phyloP scores from a whole-genome alignment of 148 eudicot species.

The Rheum nobile region DNA sequence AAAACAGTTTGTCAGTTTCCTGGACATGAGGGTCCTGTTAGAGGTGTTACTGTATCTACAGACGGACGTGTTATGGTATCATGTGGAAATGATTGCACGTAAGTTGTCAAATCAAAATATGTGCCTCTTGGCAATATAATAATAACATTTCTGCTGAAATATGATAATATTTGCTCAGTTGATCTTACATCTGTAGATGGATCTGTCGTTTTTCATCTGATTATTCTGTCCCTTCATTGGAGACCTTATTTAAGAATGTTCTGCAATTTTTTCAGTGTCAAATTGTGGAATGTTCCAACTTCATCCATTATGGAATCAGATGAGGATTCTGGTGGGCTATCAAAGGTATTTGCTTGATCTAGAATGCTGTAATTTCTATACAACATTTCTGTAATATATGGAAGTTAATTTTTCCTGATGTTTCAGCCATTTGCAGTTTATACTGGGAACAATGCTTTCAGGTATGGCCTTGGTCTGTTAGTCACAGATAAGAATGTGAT shows the following conservation, averaged over 20 bases:
- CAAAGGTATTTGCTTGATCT: constrained; percentile 29
- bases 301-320: constrained; percentile 33
- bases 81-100: constrained; percentile 97
- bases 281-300: constrained; percentile 79
- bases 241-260: background rate
- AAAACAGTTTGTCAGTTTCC: constrained; percentile 77
- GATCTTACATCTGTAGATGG: background rate
- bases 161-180: background rate
- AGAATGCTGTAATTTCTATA: background rate
- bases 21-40: constrained; percentile 84
- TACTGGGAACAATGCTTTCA: constrained; percentile 66
- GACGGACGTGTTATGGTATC: constrained; percentile 84
- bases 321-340: constrained; percentile 22
- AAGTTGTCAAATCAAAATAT: constrained; percentile 16
- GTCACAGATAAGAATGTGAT: background rate
- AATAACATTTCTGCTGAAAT: background rate
- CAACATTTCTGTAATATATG: background rate
- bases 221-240: background rate
- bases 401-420: background rate
- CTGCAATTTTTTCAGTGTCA: constrained; percentile 43
- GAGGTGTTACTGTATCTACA: constrained; percentile 72
- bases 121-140: background rate
- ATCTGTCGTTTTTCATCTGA: background rate
- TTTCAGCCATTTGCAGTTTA: constrained; percentile 62
- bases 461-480: constrained; percentile 23